These are phyloP conservation scores for Penicillium bovifimosum DNA, from an alignment of 495 filamentous ascomycete species.

Conservation along the genomic window DNA sequence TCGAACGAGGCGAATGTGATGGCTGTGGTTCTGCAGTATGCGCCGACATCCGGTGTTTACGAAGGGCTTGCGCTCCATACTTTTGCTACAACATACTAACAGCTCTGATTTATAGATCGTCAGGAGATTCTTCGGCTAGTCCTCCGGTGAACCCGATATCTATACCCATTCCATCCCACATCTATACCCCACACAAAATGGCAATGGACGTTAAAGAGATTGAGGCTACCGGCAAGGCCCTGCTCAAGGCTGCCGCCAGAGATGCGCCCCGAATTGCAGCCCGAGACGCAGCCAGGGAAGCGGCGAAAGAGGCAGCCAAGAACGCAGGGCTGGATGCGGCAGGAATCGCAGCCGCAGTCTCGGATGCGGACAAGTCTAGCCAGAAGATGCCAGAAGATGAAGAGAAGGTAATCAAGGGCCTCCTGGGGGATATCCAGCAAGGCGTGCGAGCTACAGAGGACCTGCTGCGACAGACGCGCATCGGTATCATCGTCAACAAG, in stretches of 20 bases:
- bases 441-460: slow-evolving; percentile 82
- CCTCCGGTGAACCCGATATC: neutral
- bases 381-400: neutral
- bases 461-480: slow-evolving; percentile 74
- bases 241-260: slow-evolving; percentile 67
- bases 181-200: slow-evolving; percentile 10
- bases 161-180: neutral
- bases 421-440: slow-evolving; percentile 72
- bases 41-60: slow-evolving; percentile 1
- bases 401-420: slow-evolving; percentile 30
- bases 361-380: too few relatives aligned
- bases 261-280: neutral
- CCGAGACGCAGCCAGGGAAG: neutral
- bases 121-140: neutral
- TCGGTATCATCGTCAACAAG: slow-evolving; percentile 83
- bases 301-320: neutral
- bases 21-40: slow-evolving; percentile 1
- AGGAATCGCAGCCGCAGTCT: too few relatives aligned
- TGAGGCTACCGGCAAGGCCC: slow-evolving; percentile 59
- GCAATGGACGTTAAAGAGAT: slow-evolving; percentile 80
- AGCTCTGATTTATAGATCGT: neutral
- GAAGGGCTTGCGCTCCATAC: neutral
- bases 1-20: neutral
- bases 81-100: neutral
- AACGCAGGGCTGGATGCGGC: neutral